A percentile compares a stretch with the other conserved stretches of the same genome.
phyloP scores from a whole-genome alignment of 2,329 filamentous ascomycete species.

The Pseudogymnoascus sp. region DNA sequence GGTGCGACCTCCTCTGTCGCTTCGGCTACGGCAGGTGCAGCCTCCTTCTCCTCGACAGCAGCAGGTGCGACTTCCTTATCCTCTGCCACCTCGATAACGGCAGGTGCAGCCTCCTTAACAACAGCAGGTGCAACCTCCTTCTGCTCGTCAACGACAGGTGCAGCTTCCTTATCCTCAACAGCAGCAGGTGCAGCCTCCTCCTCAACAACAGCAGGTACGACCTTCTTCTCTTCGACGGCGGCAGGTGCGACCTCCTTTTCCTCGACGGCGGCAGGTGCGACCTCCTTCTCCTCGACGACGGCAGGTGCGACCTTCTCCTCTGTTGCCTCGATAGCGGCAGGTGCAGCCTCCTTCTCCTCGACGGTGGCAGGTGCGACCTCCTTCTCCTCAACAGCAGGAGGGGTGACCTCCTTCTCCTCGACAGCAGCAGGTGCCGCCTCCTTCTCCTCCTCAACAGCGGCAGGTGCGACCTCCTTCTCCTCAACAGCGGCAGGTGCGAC shows the following conservation, averaged over 20 bases:
- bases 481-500: neutral
- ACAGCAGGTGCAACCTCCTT: neutral
- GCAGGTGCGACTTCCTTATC: neutral
- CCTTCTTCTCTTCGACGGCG: neutral
- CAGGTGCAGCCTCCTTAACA: neutral
- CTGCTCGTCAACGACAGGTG: neutral
- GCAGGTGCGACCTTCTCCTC: neutral
- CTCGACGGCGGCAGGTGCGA: neutral
- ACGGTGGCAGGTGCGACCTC: neutral
- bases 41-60: neutral
- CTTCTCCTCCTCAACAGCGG: neutral
- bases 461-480: neutral
- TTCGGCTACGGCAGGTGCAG: neutral
- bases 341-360: neutral
- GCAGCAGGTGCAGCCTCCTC: neutral
- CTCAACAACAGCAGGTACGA: neutral
- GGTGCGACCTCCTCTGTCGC: neutral
- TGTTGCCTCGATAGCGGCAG: neutral
- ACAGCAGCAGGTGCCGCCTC: neutral
- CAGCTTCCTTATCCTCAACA: neutral
- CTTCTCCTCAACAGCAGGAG: slow-evolving; percentile 13
- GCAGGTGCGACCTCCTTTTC: neutral
- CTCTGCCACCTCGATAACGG: neutral
- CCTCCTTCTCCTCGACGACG: neutral
- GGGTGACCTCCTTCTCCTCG: neutral